Percentiles rank a stretch among this genome's conserved stretches.
Evolutionary conservation across 1,284 basidiomycete species (phyloP).

Genomic region (Microbotryum intermedium): DNA sequence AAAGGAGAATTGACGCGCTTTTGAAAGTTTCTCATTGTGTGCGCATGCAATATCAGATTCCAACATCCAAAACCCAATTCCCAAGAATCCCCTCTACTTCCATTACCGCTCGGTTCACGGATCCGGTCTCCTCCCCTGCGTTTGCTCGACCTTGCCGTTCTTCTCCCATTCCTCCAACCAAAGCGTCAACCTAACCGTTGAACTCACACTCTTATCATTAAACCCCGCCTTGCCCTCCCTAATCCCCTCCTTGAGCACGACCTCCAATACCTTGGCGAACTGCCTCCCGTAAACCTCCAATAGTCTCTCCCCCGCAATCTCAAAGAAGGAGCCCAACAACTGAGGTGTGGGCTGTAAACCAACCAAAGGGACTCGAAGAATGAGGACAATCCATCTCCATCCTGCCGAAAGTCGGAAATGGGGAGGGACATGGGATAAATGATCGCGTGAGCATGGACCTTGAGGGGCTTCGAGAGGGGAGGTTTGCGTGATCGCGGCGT

Average conservation of each 20-base stretch:
- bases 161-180: constrained; percentile 39
- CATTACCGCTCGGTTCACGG: too few relatives aligned
- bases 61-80: too few relatives aligned
- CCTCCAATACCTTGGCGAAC: constrained; percentile 55
- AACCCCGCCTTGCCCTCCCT: constrained; percentile 25
- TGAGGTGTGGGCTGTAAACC: constrained; percentile 35
- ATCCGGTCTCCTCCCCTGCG: constrained; percentile 18
- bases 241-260: constrained; percentile 20
- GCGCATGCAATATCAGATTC: too few relatives aligned
- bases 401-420: constrained; percentile 53
- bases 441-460: constrained; percentile 33
- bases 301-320: constrained; percentile 59
- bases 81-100: too few relatives aligned
- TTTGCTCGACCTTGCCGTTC: constrained; percentile 16
- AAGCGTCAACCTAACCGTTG: constrained; percentile 33
- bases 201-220: constrained; percentile 19
- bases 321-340: constrained; percentile 53
- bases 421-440: constrained; percentile 46
- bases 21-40: too few relatives aligned
- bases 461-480: constrained; percentile 36
- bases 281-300: constrained; percentile 62
- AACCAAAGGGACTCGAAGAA: constrained; percentile 35
- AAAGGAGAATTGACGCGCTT: too few relatives aligned
- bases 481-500: constrained; percentile 65
- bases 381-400: constrained; percentile 56